A percentile compares a stretch with the other conserved stretches of the same genome.
Evolutionary conservation across 805 yeast genomes (phyloP).

Genomic region (Ogataea paradorogensis): DNA sequence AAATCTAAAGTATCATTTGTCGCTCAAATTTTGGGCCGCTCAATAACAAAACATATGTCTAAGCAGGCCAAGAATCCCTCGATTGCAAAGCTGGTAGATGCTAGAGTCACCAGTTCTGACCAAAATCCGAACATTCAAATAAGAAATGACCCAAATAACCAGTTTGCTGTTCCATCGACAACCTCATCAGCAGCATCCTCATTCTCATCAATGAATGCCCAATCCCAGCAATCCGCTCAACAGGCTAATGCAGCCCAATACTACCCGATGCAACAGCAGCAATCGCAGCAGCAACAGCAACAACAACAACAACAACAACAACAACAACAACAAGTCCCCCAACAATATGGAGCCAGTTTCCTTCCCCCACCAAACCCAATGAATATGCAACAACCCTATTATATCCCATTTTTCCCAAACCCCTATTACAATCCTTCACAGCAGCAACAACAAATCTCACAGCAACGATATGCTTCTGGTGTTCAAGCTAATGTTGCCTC

Average conservation of each 20-base stretch:
- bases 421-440: slow-evolving; percentile 22
- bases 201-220: slow-evolving; percentile 9
- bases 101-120: slow-evolving; percentile 3
- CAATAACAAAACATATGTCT: slow-evolving; percentile 8
- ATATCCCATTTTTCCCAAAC: slow-evolving; percentile 24
- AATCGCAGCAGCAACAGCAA: slow-evolving; percentile 4
- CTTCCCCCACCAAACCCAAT: slow-evolving; percentile 28
- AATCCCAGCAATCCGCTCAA: slow-evolving; percentile 13
- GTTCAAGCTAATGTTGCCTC: slow-evolving; percentile 13
- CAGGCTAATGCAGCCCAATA: slow-evolving; percentile 18
- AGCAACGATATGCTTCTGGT: slow-evolving; percentile 20
- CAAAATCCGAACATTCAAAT: not conserved
- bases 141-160: slow-evolving; percentile 9
- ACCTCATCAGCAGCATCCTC: slow-evolving; percentile 10
- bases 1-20: too few species aligned
- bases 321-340: slow-evolving; percentile 16
- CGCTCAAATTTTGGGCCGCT: not conserved
- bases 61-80: slow-evolving; percentile 12
- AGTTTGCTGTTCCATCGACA: slow-evolving; percentile 9
- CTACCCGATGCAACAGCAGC: slow-evolving; percentile 16
- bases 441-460: slow-evolving; percentile 24
- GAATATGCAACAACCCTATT: slow-evolving; percentile 25
- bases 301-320: slow-evolving; percentile 9
- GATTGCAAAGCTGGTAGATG: slow-evolving; percentile 14
- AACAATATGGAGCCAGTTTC: slow-evolving; percentile 22